Base-by-base conservation (phyloP, 1,139 yeast genomes). In the Wickerhamomyces sp. region DNA sequence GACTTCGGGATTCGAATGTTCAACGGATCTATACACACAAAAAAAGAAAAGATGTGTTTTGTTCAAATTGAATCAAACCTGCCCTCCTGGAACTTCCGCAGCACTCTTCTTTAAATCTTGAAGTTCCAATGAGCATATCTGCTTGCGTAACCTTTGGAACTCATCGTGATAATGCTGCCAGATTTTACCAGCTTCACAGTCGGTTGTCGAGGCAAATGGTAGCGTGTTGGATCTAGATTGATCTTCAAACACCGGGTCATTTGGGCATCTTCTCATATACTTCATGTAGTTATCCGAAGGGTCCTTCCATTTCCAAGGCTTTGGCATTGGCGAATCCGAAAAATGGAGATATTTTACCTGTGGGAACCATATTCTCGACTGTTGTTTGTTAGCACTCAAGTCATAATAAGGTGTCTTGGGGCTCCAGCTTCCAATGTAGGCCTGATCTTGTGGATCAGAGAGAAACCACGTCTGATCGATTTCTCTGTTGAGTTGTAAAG, bases 301-400 rank as follows among this genome's bases (percentile, higher is more conserved):
- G 9, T 37, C 24, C 22, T 16, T 13, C 4, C 13, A 2, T 11
- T 28, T 58, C 74, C 74, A 68, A 9, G 75, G 74, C 42, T 68
- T 68, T 3, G 74, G 73, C 5, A 68, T 61, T 2, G 75, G 74
- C 0, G 64, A 58, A 43, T 69, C 73, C 0, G 70, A 62, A 42
- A 66, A 69, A 39, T 69, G 74, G 16, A 64, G 46, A 23, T 68
- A 46, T 39, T 59, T 64, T 12, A 57, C 46, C 2, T 43, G 39
- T 16, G 44, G 31, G 19, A 44, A 38, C 3, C 35, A 20, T 25
- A 18, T 11, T 14, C 12, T 16, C 16, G 26, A 15, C 9, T 32
- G 32, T 15, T 7, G 5, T 4, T 22, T 24, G n/a, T 28, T 8
- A 13, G 16, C 19, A 10, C 10, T 15, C 7, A 25, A 21, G 6